phyloP scores from a whole-genome alignment of 2,329 filamentous ascomycete genomes.

The Arthrobotrys sphaeroides region DNA sequence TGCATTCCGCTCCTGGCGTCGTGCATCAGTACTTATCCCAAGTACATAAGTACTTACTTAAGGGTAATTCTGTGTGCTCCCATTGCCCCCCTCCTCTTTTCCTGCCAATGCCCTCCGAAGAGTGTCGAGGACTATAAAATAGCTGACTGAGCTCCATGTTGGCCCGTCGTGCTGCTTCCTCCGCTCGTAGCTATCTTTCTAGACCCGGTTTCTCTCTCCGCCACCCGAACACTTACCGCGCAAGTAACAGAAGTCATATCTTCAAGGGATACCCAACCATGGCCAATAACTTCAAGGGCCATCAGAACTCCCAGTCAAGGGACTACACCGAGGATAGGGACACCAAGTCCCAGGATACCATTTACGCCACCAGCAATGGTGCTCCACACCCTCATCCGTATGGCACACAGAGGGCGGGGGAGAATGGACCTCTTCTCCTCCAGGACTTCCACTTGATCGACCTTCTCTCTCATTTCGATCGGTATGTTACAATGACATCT shows the following conservation, averaged over 20 bases:
- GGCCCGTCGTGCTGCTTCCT: conserved; percentile 16
- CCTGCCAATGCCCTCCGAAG: background rate
- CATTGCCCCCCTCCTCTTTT: background rate
- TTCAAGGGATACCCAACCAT: conserved; percentile 21
- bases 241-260: conserved; percentile 19
- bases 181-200: too few species aligned
- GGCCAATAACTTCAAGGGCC: conserved; percentile 41
- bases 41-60: background rate
- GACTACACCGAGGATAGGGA: conserved; percentile 46
- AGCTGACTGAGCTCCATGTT: conserved; percentile 37
- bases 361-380: conserved; percentile 70
- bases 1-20: conserved; percentile 12
- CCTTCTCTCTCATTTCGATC: conserved; percentile 68
- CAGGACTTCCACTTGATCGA: conserved; percentile 75
- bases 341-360: conserved; percentile 44
- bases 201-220: conserved; percentile 15
- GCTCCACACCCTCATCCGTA: conserved; percentile 69
- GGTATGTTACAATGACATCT: conserved; percentile 55
- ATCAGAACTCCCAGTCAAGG: conserved; percentile 37
- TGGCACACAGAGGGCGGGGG: conserved; percentile 67
- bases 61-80: conserved; percentile 8
- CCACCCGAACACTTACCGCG: background rate
- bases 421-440: conserved; percentile 70
- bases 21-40: conserved; percentile 8
- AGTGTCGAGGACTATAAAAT: background rate